Evolutionary conservation across 2,329 filamentous ascomycete species (phyloP), one percentile per base, ranked within the genome.

Genomic region (Aspergillus jensenii): DNA sequence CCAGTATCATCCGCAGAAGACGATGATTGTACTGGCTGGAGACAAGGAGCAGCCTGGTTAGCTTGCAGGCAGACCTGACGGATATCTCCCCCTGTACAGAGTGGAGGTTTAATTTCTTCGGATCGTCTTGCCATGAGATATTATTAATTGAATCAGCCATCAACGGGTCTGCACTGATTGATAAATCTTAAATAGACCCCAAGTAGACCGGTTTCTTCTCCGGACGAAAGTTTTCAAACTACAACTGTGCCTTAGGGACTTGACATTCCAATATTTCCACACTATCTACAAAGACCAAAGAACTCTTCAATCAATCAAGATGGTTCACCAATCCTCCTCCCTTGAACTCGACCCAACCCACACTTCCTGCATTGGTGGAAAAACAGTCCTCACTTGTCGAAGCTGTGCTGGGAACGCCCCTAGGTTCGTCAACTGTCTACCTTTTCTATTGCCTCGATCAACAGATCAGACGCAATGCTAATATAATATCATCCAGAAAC

Each of bases 331-430:
- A 12, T 55, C 58, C 21, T 59, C 63, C 12, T 35, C 63, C 19
- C 23, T 68, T 39, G 51, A 64, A 25, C 65, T 73, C 4, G 72
- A 74, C 48, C 72, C 72, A 2, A 58, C 61, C 4, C 72, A 74
- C 47, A 67, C 62, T 7, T 70, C 68, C 11, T 75, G 73, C 62
- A 68, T 71, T 35, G 68, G 72, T 12, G 72, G 73, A 3, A 64
- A 64, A 43, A 71, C 67, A 5, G 69, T 73, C 23, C 7, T 69
- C 14, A 75, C 72, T 45, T 75, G 73, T 59, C 66, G 66, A n/a
- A 60, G 60, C 45, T 75, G 73, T 47, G 73, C 73, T 17, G 73
- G 73, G 0, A 73, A 75, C 59, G 70, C 72, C 53, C 72, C 72
- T 23, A 70, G 73, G 73, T 75, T 66, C 31, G 52, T 47, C 17